Percentiles rank a stretch among this genome's conserved stretches.
Conservation (phyloP, 2,329 filamentous ascomycete species). For the Aspergillus fijiensis region DNA sequence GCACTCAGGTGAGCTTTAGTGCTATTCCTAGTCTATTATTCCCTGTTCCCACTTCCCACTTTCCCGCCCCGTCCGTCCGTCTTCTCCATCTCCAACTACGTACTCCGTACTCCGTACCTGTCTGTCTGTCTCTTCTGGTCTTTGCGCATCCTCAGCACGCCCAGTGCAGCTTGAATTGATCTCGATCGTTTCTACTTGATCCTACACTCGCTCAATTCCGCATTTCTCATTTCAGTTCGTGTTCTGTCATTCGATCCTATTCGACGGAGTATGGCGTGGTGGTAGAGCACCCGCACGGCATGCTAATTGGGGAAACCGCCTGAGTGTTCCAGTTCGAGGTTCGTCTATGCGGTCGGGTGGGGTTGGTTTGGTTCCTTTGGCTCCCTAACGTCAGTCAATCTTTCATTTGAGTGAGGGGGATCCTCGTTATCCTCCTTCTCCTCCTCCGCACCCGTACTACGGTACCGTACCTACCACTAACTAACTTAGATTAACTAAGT, state of each 20-base stretch:
- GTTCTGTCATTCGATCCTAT: too few species aligned
- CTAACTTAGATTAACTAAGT: too few species aligned
- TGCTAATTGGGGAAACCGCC: not conserved
- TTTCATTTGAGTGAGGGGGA: constrained; percentile 12
- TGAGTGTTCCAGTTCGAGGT: not conserved
- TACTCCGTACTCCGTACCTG: too few species aligned
- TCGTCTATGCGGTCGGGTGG: constrained; percentile 16
- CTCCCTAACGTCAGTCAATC: constrained; percentile 15
- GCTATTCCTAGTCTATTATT: not conserved
- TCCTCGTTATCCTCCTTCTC: constrained; percentile 10
- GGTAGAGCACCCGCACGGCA: not conserved
- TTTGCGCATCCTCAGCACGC: too few species aligned
- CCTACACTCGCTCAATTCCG: not conserved
- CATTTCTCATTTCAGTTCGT: too few species aligned
- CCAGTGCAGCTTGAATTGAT: not conserved
- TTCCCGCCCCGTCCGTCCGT: not conserved
- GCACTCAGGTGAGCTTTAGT: not conserved
- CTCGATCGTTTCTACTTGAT: not conserved
- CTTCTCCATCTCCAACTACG: not conserved
- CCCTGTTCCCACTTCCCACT: not conserved
- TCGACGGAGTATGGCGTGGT: not conserved
- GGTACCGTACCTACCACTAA: not conserved
- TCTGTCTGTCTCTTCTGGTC: not conserved
- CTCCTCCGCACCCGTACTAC: not conserved
- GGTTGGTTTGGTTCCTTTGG: constrained; percentile 20